These are phyloP conservation scores for Gossypium bickii DNA, from an alignment of 345 rosid genomes.

Conservation along the genomic window DNA sequence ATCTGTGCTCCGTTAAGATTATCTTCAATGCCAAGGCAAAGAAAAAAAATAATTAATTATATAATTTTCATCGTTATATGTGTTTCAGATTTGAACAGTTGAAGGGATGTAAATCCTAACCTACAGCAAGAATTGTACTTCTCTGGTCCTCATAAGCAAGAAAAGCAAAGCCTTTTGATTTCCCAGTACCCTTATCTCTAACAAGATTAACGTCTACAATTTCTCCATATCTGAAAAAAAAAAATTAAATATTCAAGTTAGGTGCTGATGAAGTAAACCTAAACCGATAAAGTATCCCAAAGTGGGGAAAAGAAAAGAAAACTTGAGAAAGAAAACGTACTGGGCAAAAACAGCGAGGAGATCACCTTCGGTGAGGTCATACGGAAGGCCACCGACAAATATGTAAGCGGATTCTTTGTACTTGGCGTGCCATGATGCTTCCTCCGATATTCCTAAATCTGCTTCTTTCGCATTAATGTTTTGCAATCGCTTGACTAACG, in stretches of 20 bases:
- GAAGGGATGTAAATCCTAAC: conserved; percentile 37
- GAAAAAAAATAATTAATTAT: background rate
- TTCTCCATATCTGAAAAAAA: conserved; percentile 64
- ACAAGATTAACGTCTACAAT: conserved; percentile 87
- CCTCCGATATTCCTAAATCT: conserved; percentile 73
- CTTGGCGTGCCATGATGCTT: conserved; percentile 93
- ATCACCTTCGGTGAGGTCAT: conserved; percentile 93
- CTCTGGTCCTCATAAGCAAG: conserved; percentile 94
- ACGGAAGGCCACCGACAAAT: conserved; percentile 79
- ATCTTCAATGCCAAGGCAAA: conserved; percentile 37
- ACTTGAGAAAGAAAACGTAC: conserved; percentile 32
- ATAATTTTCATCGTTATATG: background rate
- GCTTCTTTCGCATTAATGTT: conserved; percentile 71
- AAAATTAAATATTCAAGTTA: background rate
- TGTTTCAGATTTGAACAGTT: background rate
- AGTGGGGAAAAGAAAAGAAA: background rate
- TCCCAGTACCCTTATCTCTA: conserved; percentile 87
- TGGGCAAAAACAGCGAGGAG: conserved; percentile 91
- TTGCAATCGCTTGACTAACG: conserved; percentile 75
- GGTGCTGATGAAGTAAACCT: background rate
- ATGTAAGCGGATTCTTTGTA: conserved; percentile 84
- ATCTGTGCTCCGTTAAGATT: conserved; percentile 79
- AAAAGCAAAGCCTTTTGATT: conserved; percentile 87
- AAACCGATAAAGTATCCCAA: background rate
- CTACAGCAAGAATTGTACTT: conserved; percentile 88